These are phyloP conservation scores for Xylaria intraflava DNA, from an alignment of 495 filamentous ascomycete genomes.

Conservation along the genomic window DNA sequence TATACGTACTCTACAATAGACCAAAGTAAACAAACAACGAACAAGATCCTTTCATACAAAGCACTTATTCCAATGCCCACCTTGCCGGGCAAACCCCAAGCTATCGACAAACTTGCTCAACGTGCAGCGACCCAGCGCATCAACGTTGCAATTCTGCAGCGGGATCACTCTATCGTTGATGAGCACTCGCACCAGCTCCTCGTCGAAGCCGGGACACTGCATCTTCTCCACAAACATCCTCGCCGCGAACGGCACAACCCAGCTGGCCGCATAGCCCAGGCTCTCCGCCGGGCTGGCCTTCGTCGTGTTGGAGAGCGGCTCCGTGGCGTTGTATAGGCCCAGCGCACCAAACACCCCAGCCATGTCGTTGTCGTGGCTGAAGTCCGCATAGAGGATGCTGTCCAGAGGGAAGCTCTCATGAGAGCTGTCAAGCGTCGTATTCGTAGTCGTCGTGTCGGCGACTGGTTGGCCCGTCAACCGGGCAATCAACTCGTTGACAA, in stretches of 20 bases:
- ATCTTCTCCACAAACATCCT: conserved; percentile 82
- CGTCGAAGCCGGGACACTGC: conserved; percentile 45
- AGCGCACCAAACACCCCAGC: conserved; percentile 63
- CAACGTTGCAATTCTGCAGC: conserved; percentile 58
- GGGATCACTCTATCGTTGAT: conserved; percentile 77
- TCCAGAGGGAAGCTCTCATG: conserved; percentile 62
- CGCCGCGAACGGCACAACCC: conserved; percentile 74
- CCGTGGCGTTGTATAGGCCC: conserved; percentile 61
- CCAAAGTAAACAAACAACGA: not conserved
- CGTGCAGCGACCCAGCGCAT: conserved; percentile 60
- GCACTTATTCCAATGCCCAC: conserved; percentile 67
- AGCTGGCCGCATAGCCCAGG: conserved; percentile 58
- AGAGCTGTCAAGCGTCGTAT: conserved; percentile 61
- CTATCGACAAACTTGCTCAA: conserved; percentile 60
- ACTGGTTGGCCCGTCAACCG: conserved; percentile 61
- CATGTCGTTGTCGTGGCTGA: conserved; percentile 85
- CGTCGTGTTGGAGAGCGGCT: conserved; percentile 39
- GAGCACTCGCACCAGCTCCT: conserved; percentile 65
- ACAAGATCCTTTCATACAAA: conserved; percentile 36
- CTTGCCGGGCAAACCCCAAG: conserved; percentile 59
- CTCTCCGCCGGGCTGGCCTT: conserved; percentile 32
- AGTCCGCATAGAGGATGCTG: conserved; percentile 66
- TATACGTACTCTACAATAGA: too few relatives aligned
- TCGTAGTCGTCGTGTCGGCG: conserved; percentile 62
- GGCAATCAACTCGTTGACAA: conserved; percentile 77